Evolutionary conservation across 495 filamentous ascomycete genomes (phyloP).

Genomic region (Chaetomium fimeti): DNA sequence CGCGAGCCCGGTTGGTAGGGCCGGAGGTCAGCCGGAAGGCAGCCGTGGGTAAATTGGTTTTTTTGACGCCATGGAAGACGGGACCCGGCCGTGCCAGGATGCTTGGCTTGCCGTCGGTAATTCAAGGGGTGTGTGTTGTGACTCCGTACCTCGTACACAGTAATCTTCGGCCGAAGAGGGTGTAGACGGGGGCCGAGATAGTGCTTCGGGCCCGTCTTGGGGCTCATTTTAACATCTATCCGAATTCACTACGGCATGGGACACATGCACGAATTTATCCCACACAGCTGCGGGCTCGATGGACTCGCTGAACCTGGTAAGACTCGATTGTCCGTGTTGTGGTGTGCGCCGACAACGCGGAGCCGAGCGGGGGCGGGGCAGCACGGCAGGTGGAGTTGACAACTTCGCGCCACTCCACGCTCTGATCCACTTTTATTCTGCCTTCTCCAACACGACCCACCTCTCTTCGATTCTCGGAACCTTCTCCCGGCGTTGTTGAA

Average conservation of each 20-base stretch:
- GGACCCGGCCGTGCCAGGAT: conserved; percentile 1
- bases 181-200: not conserved
- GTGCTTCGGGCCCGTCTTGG: not conserved
- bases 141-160: not conserved
- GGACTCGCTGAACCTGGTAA: not conserved
- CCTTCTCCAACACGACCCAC: not conserved
- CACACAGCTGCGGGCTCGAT: not conserved
- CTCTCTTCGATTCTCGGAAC: conserved; percentile 11
- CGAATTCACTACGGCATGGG: not conserved
- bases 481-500: not conserved
- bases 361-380: conserved; percentile 21
- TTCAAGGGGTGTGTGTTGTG: not conserved
- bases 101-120: not conserved
- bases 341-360: not conserved
- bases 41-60: conserved; percentile 11
- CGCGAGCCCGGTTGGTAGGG: conserved; percentile 18
- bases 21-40: conserved; percentile 7
- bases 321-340: not conserved
- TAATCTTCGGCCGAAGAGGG: not conserved
- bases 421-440: not conserved
- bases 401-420: not conserved
- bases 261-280: not conserved
- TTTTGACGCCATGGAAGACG: conserved; percentile 1
- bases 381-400: not conserved
- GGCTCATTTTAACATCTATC: not conserved